Evolutionary conservation across 306 rosid genomes (phyloP).

Genomic region (Quercus glauca): DNA sequence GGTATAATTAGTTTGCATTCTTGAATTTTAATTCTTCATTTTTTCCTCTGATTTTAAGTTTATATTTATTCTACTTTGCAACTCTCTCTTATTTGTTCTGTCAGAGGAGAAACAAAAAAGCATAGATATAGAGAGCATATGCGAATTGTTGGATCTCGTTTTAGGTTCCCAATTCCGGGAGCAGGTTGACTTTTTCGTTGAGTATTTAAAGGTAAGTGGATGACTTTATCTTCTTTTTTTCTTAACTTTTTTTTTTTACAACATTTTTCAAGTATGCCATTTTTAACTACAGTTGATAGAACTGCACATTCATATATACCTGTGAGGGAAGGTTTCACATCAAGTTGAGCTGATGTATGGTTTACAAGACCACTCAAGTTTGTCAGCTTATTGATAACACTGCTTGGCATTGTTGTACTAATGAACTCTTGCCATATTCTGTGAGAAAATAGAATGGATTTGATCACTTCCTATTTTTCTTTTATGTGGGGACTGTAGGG

Average conservation of each 20-base stretch:
- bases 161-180: conserved; percentile 64
- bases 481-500: background rate
- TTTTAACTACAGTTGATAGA: background rate
- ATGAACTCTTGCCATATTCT: background rate
- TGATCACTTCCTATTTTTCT: background rate
- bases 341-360: background rate
- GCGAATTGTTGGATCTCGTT: conserved; percentile 81
- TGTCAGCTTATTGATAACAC: background rate
- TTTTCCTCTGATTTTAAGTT: conserved; percentile 11
- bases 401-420: background rate
- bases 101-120: conserved; percentile 99
- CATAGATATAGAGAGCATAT: conserved; percentile 95
- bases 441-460: background rate
- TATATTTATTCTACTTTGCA: conserved; percentile 4
- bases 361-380: background rate
- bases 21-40: background rate
- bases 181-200: conserved; percentile 75
- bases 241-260: background rate
- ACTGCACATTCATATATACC: background rate
- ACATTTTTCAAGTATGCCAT: background rate
- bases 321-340: background rate
- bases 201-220: conserved; percentile 78
- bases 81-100: conserved; percentile 17
- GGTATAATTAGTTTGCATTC: conserved; percentile 39
- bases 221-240: conserved; percentile 8